phyloP scores from a whole-genome alignment of 306 rosid species.

The Quercus mongolica region DNA sequence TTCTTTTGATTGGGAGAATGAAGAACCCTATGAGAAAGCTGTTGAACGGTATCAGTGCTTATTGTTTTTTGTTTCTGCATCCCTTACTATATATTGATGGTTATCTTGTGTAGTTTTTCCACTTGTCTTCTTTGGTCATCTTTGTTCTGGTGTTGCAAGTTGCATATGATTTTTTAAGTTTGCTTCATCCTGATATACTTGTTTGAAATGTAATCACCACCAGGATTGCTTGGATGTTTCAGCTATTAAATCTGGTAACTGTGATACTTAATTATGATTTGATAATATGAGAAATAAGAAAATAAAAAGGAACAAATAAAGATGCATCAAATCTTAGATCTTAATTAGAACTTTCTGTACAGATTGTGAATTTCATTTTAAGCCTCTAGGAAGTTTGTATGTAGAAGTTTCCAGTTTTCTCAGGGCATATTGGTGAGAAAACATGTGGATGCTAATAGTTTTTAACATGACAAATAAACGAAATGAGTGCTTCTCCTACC shows the following conservation, averaged over 20 bases:
- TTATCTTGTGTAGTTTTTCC: conserved; percentile 1
- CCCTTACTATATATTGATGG: background rate
- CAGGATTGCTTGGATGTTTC: background rate
- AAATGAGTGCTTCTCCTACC: background rate
- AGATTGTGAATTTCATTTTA: background rate
- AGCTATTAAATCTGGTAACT: background rate
- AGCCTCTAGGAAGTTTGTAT: background rate
- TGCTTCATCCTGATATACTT: background rate
- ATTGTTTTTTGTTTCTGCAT: conserved; percentile 8
- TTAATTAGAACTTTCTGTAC: background rate
- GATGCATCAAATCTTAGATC: background rate
- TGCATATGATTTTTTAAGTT: background rate
- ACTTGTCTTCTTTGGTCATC: conserved; percentile 5
- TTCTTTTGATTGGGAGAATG: conserved; percentile 96
- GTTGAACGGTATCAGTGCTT: conserved; percentile 68
- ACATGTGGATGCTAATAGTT: background rate
- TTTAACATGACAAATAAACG: background rate
- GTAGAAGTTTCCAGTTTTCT: background rate
- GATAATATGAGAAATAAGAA: background rate
- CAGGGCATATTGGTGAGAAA: background rate
- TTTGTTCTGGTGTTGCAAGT: background rate
- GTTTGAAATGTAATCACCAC: background rate
- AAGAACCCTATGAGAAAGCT: conserved; percentile 88
- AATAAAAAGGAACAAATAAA: background rate
- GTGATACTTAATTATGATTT: background rate